phyloP scores from a whole-genome alignment of 2,329 filamentous ascomycete genomes.

The Alternaria novae-zelandiae region DNA sequence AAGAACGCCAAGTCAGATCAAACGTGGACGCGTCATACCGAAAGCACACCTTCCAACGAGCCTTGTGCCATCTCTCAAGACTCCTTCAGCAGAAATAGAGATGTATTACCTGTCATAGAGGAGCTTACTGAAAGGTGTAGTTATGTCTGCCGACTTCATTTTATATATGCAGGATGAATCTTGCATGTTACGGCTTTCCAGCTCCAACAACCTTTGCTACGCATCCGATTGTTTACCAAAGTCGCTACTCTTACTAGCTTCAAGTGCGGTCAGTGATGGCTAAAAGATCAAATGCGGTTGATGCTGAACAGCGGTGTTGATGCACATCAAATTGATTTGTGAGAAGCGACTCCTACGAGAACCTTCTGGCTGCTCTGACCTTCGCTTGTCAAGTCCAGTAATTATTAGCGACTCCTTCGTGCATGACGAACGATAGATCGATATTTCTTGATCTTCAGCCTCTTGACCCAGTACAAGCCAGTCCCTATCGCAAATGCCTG shows the following conservation, averaged over 20 bases:
- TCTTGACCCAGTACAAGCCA: background rate
- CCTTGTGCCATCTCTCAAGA: too few relatives aligned
- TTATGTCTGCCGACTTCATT: too few relatives aligned
- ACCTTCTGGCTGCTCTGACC: too few relatives aligned
- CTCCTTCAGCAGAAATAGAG: too few relatives aligned
- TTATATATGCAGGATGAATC: background rate
- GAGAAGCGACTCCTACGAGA: too few relatives aligned
- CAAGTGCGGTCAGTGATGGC: too few relatives aligned
- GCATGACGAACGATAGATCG: background rate
- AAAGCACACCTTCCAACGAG: too few relatives aligned
- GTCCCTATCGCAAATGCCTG: background rate
- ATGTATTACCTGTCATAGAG: too few relatives aligned
- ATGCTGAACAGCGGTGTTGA: too few relatives aligned
- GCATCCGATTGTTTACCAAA: fast-evolving
- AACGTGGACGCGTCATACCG: background rate
- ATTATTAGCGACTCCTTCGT: fast-evolving
- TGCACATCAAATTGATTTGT: too few relatives aligned
- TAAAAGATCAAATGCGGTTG: too few relatives aligned
- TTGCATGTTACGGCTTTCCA: background rate
- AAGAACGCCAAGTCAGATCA: background rate
- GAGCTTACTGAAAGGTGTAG: background rate
- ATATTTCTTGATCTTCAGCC: background rate
- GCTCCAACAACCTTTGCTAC: background rate
- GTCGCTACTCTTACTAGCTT: too few relatives aligned
- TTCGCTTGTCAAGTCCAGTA: background rate